phyloP scores from a whole-genome alignment of 2,329 filamentous ascomycete genomes.

The Cladosporium velox region DNA sequence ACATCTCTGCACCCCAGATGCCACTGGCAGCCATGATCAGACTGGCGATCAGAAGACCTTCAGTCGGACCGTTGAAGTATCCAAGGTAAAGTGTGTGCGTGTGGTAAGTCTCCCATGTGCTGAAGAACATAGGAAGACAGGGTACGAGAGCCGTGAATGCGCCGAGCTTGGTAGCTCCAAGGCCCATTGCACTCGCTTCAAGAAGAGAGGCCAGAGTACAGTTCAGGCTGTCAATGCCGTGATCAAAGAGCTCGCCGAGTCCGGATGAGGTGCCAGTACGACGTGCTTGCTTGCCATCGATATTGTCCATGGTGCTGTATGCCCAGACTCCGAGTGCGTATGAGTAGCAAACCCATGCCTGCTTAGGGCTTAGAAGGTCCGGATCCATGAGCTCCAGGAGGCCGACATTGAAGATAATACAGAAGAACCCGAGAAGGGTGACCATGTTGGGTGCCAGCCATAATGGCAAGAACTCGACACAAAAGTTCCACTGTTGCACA shows the following conservation, averaged over 20 bases:
- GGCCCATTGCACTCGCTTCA: conserved; percentile 89
- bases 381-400: conserved; percentile 79
- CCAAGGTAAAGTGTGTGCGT: conserved; percentile 96
- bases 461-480: conserved; percentile 86
- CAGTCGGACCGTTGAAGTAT: conserved; percentile 95
- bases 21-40: conserved; percentile 83
- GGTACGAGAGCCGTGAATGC: conserved; percentile 90
- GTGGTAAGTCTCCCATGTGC: conserved; percentile 99
- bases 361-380: conserved; percentile 69
- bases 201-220: conserved; percentile 90
- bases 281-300: conserved; percentile 95
- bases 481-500: conserved; percentile 82
- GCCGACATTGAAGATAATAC: conserved; percentile 82
- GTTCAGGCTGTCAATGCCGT: conserved; percentile 97
- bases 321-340: conserved; percentile 96
- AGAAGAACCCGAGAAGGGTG: conserved; percentile 90
- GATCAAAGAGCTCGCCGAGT: conserved; percentile 94
- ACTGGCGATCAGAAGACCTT: conserved; percentile 88
- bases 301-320: conserved; percentile 97
- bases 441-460: conserved; percentile 99
- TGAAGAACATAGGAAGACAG: conserved; percentile 98
- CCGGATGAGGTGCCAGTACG: conserved; percentile 93
- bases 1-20: conserved; percentile 84
- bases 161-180: conserved; percentile 80
- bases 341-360: conserved; percentile 95